Conservation (phyloP, 495 filamentous ascomycete species). For the Aspergillus kassunensis region DNA sequence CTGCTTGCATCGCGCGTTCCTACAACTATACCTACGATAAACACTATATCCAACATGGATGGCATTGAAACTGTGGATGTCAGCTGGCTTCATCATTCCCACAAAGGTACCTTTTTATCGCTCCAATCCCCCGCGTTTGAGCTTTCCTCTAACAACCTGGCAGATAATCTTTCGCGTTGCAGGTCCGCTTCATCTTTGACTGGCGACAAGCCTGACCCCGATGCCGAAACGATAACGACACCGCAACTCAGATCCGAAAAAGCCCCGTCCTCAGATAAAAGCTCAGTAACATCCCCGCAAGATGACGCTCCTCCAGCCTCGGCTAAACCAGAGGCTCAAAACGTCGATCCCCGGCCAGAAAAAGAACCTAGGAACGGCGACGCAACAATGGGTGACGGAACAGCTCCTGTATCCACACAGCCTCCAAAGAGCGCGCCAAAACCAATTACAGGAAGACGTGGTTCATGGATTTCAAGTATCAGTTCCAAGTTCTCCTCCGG, state of each 20-base stretch:
- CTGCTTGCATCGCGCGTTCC: background rate
- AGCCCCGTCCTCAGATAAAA: conserved; percentile 15
- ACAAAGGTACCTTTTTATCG: conserved; percentile 45
- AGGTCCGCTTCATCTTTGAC: conserved; percentile 34
- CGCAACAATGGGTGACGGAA: conserved; percentile 19
- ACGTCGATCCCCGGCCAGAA: conserved; percentile 17
- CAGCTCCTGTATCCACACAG: conserved; percentile 21
- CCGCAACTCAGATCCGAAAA: conserved; percentile 20
- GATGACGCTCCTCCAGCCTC: conserved; percentile 14
- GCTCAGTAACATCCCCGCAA: conserved; percentile 19
- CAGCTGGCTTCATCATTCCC: conserved; percentile 65
- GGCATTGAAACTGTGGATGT: conserved; percentile 64
- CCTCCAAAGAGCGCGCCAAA: conserved; percentile 36
- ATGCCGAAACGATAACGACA: conserved; percentile 18
- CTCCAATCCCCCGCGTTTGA: background rate
- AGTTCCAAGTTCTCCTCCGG: conserved; percentile 88
- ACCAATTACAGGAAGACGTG: conserved; percentile 51
- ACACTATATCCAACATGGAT: conserved; percentile 44
- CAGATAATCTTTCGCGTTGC: conserved; percentile 35
- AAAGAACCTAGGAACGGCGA: conserved; percentile 20
- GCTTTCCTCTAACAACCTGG: background rate
- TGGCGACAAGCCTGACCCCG: conserved; percentile 25
- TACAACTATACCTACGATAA: background rate
- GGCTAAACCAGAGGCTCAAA: conserved; percentile 17
- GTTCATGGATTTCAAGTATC: conserved; percentile 87